A percentile compares a stretch with the other conserved stretches of the same genome.
These are phyloP conservation scores for Eragrostis tef DNA, from an alignment of 202 grass and related monocot genomes.

Conservation along the genomic window DNA sequence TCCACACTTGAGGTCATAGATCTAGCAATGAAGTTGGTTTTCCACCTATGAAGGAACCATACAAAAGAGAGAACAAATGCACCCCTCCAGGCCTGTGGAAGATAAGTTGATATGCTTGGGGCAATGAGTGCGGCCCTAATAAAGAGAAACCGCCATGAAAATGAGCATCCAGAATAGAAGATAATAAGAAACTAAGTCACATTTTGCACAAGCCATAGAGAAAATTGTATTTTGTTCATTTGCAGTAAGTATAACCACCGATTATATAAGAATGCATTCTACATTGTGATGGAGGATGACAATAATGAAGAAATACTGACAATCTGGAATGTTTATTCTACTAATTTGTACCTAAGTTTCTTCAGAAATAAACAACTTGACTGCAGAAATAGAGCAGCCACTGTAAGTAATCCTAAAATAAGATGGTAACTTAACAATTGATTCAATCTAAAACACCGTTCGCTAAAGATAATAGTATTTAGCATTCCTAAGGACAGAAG, in stretches of 20 bases:
- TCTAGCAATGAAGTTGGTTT: constrained; percentile 77
- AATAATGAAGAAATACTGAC: constrained; percentile 37
- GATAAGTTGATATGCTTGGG: constrained; percentile 68
- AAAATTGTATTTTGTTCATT: background rate
- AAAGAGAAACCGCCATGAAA: constrained; percentile 25
- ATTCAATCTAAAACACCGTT: constrained; percentile 19
- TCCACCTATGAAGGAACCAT: constrained; percentile 98
- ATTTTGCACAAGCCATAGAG: constrained; percentile 12
- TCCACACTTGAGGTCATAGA: constrained; percentile 59
- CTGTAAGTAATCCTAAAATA: constrained; percentile 24
- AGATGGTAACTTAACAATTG: constrained; percentile 2
- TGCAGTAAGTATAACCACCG: constrained; percentile 7
- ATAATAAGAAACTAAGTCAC: constrained; percentile 19
- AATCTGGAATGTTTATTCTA: constrained; percentile 24
- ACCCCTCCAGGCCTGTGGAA: constrained; percentile 80
- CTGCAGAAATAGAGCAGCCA: background rate
- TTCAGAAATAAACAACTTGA: constrained; percentile 26
- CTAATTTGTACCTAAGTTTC: background rate
- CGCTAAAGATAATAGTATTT: background rate
- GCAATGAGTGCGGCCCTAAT: constrained; percentile 64
- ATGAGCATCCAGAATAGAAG: constrained; percentile 26
- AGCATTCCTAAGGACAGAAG: constrained; percentile 7
- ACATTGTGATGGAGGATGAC: constrained; percentile 16
- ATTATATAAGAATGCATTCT: constrained; percentile 16
- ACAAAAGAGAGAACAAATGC: constrained; percentile 80